Percentiles rank a stretch among this genome's conserved stretches.
phyloP scores from a whole-genome alignment of 2,329 filamentous ascomycete species.

The Penicillium sp. region DNA sequence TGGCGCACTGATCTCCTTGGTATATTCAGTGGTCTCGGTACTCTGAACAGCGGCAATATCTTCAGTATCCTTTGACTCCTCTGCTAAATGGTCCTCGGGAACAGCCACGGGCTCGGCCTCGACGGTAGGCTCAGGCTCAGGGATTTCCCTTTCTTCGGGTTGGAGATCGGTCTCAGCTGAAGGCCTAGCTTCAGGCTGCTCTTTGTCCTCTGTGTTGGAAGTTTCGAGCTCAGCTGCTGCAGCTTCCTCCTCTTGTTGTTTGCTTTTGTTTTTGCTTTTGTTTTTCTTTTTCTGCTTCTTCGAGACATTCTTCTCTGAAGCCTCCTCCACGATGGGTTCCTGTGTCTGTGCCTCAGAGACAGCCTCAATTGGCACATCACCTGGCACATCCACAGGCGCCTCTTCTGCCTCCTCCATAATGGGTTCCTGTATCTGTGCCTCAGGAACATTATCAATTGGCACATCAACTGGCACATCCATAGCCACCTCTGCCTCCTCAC shows the following conservation, averaged over 20 bases:
- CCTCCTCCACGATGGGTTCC: conserved; percentile 8
- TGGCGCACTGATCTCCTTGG: neutral
- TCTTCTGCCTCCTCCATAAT: neutral
- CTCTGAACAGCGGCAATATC: conserved; percentile 1
- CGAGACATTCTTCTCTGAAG: conserved; percentile 6
- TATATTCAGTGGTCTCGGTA: neutral
- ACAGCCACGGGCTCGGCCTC: conserved; percentile 3
- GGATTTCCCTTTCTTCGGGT: neutral
- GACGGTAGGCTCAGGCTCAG: conserved; percentile 5
- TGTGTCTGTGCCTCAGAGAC: conserved; percentile 1
- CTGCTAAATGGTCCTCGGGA: conserved; percentile 3
- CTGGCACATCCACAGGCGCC: neutral
- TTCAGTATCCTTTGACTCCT: neutral
- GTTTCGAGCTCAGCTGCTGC: conserved; percentile 2
- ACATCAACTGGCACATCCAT: conserved; percentile 1
- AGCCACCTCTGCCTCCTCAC: neutral
- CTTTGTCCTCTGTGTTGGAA: conserved; percentile 19
- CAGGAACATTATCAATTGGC: conserved; percentile 3
- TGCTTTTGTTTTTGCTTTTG: conserved; percentile 18
- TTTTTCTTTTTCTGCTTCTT: conserved; percentile 26
- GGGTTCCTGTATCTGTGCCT: conserved; percentile 2
- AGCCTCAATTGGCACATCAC: conserved; percentile 7
- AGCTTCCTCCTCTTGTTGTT: conserved; percentile 13
- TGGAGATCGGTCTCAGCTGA: conserved; percentile 1
- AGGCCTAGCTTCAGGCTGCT: conserved; percentile 13